A percentile compares a stretch with the other conserved stretches of the same genome.
These are phyloP conservation scores for Anaeramoeba flamelloides DNA, from an alignment of 78 protist species.

Conservation along the genomic window DNA sequence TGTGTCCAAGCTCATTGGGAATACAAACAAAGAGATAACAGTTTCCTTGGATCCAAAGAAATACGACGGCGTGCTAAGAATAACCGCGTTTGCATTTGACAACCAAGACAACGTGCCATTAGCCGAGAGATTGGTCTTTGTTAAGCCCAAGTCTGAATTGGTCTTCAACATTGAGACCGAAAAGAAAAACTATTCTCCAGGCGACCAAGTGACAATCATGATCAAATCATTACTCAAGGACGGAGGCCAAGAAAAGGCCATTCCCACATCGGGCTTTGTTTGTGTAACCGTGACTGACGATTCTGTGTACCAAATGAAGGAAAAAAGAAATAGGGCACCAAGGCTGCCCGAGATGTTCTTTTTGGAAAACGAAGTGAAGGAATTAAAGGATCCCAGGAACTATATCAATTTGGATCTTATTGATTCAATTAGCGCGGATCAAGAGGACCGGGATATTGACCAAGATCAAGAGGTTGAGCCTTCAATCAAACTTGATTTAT, in stretches of 20 bases:
- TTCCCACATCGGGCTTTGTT: too few species aligned
- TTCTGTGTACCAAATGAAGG: background rate
- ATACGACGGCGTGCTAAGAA: background rate
- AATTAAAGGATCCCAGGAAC: background rate
- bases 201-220: background rate
- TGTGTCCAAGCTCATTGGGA: background rate
- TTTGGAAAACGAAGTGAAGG: background rate
- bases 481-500: slow-evolving; percentile 6
- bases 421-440: too few species aligned
- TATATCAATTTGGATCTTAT: too few species aligned
- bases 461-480: background rate
- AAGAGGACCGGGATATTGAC: too few species aligned
- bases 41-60: background rate
- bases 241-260: too few species aligned
- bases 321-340: slow-evolving; percentile 10
- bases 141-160: background rate
- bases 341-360: slow-evolving; percentile 8
- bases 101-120: background rate
- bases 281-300: slow-evolving; percentile 21
- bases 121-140: background rate
- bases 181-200: background rate
- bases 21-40: background rate
- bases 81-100: background rate
- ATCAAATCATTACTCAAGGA: too few species aligned
- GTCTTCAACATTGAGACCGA: background rate